A percentile compares a stretch with the other conserved stretches of the same genome.
phyloP scores from a whole-genome alignment of 2,329 filamentous ascomycete genomes.

The Aspergillus floridensis region DNA sequence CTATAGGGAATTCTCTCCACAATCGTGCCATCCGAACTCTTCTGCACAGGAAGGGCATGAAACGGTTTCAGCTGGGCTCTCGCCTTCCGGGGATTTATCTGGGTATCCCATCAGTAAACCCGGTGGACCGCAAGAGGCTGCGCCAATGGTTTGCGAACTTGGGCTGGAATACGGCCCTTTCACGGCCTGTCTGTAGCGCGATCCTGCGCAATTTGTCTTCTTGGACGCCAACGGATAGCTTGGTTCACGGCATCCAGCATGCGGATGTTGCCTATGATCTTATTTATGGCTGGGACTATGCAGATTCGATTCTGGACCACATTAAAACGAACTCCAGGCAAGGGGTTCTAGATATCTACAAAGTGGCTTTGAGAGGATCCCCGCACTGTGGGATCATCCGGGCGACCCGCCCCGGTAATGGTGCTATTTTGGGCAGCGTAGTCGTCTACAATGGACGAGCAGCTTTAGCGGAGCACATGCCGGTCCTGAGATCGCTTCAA shows the following conservation, averaged over 20 bases:
- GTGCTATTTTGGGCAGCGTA: slow-evolving; percentile 71
- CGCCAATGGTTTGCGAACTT: slow-evolving; percentile 85
- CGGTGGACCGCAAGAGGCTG: slow-evolving; percentile 58
- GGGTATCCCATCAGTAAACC: slow-evolving; percentile 71
- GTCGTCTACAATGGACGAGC: slow-evolving; percentile 74
- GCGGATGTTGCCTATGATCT: slow-evolving; percentile 78
- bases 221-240: slow-evolving; percentile 74
- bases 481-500: slow-evolving; percentile 60
- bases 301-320: slow-evolving; percentile 70
- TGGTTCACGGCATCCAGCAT: slow-evolving; percentile 69
- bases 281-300: slow-evolving; percentile 75
- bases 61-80: slow-evolving; percentile 77
- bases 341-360: slow-evolving; percentile 77
- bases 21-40: slow-evolving; percentile 77
- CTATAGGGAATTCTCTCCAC: slow-evolving; percentile 86
- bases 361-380: slow-evolving; percentile 67
- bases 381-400: slow-evolving; percentile 77
- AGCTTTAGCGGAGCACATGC: slow-evolving; percentile 66
- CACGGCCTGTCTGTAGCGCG: slow-evolving; percentile 67
- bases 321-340: slow-evolving; percentile 71
- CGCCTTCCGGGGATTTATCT: slow-evolving; percentile 81
- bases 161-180: slow-evolving; percentile 75
- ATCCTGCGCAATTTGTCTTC: slow-evolving; percentile 67
- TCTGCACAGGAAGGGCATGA: slow-evolving; percentile 67
- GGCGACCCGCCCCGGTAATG: slow-evolving; percentile 68